These are phyloP conservation scores for Eucalyptus curtisii DNA, from an alignment of 345 rosid species.

Conservation along the genomic window DNA sequence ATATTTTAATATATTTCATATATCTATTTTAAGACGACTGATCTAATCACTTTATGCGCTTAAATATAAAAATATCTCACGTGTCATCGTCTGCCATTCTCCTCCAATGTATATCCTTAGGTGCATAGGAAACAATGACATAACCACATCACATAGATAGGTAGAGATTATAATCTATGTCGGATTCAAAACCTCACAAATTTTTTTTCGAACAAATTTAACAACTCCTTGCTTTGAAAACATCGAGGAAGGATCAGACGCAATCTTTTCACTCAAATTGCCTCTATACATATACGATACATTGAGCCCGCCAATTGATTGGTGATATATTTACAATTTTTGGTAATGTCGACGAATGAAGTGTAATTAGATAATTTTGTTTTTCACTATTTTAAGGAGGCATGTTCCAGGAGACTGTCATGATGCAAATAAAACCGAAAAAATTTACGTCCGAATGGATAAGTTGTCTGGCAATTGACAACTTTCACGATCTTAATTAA, in stretches of 20 bases:
- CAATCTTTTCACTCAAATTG: not conserved
- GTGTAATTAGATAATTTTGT: not conserved
- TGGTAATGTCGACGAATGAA: too few species aligned
- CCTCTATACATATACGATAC: not conserved
- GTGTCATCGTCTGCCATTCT: rapidly evolving
- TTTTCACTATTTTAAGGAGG: not conserved
- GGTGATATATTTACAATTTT: not conserved
- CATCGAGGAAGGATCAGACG: rapidly evolving
- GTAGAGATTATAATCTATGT: not conserved
- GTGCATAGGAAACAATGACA: rapidly evolving
- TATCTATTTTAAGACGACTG: rapidly evolving
- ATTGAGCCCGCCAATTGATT: not conserved
- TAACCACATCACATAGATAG: not conserved
- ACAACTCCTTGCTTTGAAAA: too few species aligned
- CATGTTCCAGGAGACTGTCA: not conserved
- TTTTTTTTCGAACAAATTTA: too few species aligned
- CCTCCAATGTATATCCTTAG: rapidly evolving
- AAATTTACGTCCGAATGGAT: not conserved
- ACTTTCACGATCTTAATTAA: too few species aligned
- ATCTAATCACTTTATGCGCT: rapidly evolving
- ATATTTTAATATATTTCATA: too few species aligned
- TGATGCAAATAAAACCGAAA: not conserved
- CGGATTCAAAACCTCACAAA: not conserved
- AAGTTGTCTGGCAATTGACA: too few species aligned
- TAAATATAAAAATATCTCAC: not conserved